Base-by-base conservation (phyloP, 2,329 filamentous ascomycete genomes). In the Diaporthe helianthi region DNA sequence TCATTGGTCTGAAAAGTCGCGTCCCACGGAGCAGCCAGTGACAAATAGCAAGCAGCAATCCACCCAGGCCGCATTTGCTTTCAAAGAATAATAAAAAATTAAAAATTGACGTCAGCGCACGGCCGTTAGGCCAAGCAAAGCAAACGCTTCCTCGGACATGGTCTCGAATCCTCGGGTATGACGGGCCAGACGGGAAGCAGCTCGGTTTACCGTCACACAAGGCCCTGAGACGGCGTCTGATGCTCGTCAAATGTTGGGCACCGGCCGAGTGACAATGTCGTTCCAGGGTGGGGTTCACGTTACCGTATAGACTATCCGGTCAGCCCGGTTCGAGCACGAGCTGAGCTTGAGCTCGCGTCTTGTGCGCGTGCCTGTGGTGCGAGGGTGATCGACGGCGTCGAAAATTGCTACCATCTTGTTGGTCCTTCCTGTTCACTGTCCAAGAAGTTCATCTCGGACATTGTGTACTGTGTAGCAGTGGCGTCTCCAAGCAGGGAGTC, bases 321-420 rank as follows among this genome's bases (percentile, higher is more conserved):
- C n/a, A n/a, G n/a, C 44, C 47, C 47, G 41, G 38, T 44, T 44
- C 58, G 47, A 64, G 38, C 52, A 38, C 65, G 53, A 47, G 47
- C 33, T 47, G 64, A 49, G 49, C 49, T 36, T 61, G 52, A 55
- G 55, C 67, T 65, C 68, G 68, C 68, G 68, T 51, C 64, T 49
- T 52, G 24, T 29, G 22, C 54, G 58, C 68, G 47, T 29, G 22
- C 54, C 51, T 64, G 47, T 54, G 51, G 54, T 24, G 44, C 24
- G 31, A 5, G 26, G 22, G 44, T 26, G 38, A 24, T 55, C 38
- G 49, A 47, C 44, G 53, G 38, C 65, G 54, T 53, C 22, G n/a
- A 19, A 46, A 47, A 55, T 55, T 24, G 38, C 38, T 17, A 47
- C 36, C 2, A n/a, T 38, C 51, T 41, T 49, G 67, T 68, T 29